Evolutionary conservation across 2,329 filamentous ascomycete species (phyloP), one percentile per base, ranked within the genome.

Genomic region (Seiridium unicorne): DNA sequence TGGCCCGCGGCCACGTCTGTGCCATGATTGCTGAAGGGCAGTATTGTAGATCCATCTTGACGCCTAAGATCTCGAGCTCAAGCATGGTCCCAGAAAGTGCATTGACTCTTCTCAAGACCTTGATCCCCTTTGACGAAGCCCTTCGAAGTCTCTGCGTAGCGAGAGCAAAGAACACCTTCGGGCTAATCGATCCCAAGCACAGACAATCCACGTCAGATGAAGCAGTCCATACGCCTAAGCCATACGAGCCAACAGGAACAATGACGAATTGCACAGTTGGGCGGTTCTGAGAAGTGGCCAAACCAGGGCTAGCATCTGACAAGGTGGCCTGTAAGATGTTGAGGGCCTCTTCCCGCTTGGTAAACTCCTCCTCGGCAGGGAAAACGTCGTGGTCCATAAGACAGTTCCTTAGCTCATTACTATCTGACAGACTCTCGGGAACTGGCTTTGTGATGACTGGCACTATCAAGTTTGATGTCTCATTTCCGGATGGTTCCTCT

Each of bases 21-120:
- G 84, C 78, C 48, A 90, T 74, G 36, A 75, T 74, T 3, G 79
- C 74, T 1, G 87, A 84, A 5, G 85, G 80, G 63, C 86, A 89
- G 68, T 91, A 91, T 62, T 89, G 87, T 54, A 91, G 73, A 68
- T 90, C 85, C 66, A 89, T 78, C 62, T 79, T 85, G 65, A 89
- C 75, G 8, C 79, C 82, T 3, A 74, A 69, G n/a, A 89, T 75
- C 47, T 83, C 81, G 4, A 90, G 73, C 65, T 90, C 86, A 4
- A 90, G 76, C 84, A 89, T 89, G 1, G 81, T 86, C 7, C 86
- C 86, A 0, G 83, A 81, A 54, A 79, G 79, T 2, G 85, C 81
- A 51, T 83, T 81, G 7, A 89, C 84, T 55, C 81, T 82, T 47
- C 86, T 80, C 13, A 89, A 66, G 9, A 89, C 75, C 31, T 70